Base-by-base conservation (phyloP, 768 basidiomycete genomes). In the Mycena haematopus region DNA sequence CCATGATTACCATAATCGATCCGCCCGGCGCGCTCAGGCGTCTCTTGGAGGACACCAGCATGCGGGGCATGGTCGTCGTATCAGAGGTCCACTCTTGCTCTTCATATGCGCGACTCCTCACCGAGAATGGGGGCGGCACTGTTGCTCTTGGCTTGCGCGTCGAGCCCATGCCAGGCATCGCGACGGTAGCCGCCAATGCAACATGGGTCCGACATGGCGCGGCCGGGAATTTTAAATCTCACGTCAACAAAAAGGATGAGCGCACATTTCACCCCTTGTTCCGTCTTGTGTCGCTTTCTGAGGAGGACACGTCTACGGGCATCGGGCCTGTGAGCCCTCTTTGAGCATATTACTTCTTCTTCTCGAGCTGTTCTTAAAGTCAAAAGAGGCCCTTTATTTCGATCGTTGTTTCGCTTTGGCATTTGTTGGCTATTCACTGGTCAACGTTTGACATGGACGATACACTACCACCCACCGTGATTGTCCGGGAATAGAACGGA, bases 41-140 rank as follows among this genome's bases (percentile, higher is more conserved):
- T 13, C 74, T 76, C 3, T 69, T 75, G 1, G 56, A 70, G 14
- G 72, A 71, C 29, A 42, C 69, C 7, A 60, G 40, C 5, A 68
- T 73, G 56, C 70, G 68, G 22, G 69, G 59, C 25, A 42, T 56
- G 27, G 74, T 76, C 33, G 57, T 77, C 56, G 74, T 77, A 11
- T 76, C 76, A 22, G 73, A 76, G 51, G 73, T 74, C 8, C 75
- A 77, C 58, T 62, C 62, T 5, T 75, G 73, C 64, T 69, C 73
- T 3, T 74, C 76, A 1, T 77, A 74, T 58, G 74, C 74, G 2
- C 73, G 74, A 1, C 69, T 70, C 45, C 70, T 75, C 21, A 61
- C 71, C 5, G 46, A 70, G 0, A 33, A 68, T 21, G 57, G 25
- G 4, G 60, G 62, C 8, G 62, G 56, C 33, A 69, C 68, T 14